Evolutionary conservation across 2,329 filamentous ascomycete genomes (phyloP).

Genomic region (Diaporthe australafricana): DNA sequence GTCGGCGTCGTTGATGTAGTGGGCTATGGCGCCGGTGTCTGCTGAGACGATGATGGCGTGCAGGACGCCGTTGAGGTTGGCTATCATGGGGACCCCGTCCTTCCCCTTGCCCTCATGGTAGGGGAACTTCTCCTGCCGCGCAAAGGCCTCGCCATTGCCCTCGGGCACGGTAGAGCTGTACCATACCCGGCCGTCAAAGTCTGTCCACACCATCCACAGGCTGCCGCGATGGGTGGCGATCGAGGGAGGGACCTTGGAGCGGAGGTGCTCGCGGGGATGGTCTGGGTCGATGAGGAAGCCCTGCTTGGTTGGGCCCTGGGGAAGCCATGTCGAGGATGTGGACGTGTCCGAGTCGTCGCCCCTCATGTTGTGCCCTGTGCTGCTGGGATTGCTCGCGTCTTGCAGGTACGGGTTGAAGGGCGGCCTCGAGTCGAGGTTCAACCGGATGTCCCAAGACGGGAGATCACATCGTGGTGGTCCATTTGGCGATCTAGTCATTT

Average conservation of each 20-base stretch:
- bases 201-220: constrained; percentile 50
- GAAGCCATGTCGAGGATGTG: constrained; percentile 43
- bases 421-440: constrained; percentile 2
- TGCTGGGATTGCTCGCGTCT: neutral
- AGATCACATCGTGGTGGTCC: neutral
- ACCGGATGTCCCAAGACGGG: neutral
- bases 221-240: constrained; percentile 49
- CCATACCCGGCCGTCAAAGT: constrained; percentile 45
- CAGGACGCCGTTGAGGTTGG: constrained; percentile 48
- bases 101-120: constrained; percentile 29
- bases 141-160: constrained; percentile 41
- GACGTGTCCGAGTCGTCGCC: neutral
- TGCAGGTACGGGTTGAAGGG: constrained; percentile 12
- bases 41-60: constrained; percentile 47
- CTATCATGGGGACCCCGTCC: constrained; percentile 47
- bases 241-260: constrained; percentile 48
- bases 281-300: constrained; percentile 42
- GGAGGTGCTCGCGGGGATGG: constrained; percentile 42
- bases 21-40: constrained; percentile 44
- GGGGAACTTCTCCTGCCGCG: constrained; percentile 43
- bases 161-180: constrained; percentile 47
- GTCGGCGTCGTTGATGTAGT: constrained; percentile 48
- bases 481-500: neutral
- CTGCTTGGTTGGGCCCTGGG: constrained; percentile 44
- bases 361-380: neutral